Conservation (phyloP, 2,329 filamentous ascomycete species). For the Fusarium napiforme region DNA sequence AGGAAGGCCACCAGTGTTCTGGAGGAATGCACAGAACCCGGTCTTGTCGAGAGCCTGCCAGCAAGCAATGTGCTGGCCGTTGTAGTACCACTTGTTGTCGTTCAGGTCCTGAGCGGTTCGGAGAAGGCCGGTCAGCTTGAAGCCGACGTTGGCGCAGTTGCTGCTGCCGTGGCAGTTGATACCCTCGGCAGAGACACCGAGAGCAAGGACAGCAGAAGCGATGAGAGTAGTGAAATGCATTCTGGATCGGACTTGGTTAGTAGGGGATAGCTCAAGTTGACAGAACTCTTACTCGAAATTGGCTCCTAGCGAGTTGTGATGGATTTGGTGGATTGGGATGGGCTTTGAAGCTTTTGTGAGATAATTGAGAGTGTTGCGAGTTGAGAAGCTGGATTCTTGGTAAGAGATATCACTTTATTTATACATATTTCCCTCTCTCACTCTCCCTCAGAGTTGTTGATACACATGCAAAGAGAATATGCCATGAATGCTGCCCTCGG, state of each 20-base stretch:
- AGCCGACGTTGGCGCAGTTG: not conserved
- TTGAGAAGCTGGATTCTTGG: not conserved
- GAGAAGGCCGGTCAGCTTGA: not conserved
- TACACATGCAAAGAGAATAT: not conserved
- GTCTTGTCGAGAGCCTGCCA: not conserved
- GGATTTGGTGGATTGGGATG: accelerated
- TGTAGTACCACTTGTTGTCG: not conserved
- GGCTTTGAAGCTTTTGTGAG: not conserved
- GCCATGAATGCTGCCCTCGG: not conserved
- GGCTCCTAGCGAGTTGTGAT: not conserved
- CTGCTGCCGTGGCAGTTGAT: not conserved
- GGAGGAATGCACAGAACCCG: not conserved
- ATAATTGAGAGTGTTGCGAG: not conserved
- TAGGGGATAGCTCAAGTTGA: not conserved
- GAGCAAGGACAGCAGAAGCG: not conserved
- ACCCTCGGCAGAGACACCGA: not conserved
- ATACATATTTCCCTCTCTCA: not conserved
- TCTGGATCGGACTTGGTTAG: not conserved
- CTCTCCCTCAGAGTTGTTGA: not conserved
- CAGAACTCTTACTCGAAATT: not conserved
- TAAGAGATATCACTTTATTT: not conserved
- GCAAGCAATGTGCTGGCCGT: not conserved
- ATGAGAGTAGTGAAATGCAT: not conserved
- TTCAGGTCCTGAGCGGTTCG: not conserved
- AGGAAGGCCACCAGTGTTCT: not conserved